phyloP scores from a whole-genome alignment of 495 filamentous ascomycete species.

The Lichina pygmaea region DNA sequence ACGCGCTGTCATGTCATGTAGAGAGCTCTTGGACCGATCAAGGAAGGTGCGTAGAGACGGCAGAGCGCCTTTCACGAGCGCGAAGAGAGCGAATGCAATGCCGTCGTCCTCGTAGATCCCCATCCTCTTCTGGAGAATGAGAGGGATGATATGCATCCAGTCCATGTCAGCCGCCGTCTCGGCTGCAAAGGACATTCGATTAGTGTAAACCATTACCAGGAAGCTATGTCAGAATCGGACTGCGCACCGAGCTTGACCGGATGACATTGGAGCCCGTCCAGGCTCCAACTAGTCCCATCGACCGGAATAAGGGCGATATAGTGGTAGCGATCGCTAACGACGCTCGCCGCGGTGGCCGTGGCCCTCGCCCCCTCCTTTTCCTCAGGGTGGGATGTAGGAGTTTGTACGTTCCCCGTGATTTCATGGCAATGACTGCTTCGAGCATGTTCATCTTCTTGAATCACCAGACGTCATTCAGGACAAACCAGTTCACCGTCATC shows the following conservation, averaged over 20 bases:
- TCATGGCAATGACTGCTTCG: conserved; percentile 41
- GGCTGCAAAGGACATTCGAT: no score
- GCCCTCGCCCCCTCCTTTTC: conserved; percentile 6
- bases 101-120: conserved; percentile 6
- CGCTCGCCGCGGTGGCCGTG: conserved; percentile 10
- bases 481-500: no score
- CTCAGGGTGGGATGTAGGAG: conserved; percentile 18
- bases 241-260: conserved; percentile 42
- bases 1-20: conserved; percentile 3
- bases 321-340: conserved; percentile 38
- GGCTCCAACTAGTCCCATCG: conserved; percentile 51
- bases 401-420: conserved; percentile 6
- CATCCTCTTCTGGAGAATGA: conserved; percentile 5
- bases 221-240: not conserved
- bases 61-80: conserved; percentile 8
- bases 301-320: conserved; percentile 78
- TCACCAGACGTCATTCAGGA: no score
- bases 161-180: conserved; percentile 11
- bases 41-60: conserved; percentile 5
- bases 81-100: conserved; percentile 8
- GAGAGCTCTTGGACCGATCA: conserved; percentile 2
- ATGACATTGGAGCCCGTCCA: conserved; percentile 59
- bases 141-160: conserved; percentile 17
- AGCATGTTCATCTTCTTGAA: conserved; percentile 50
- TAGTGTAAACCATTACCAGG: no score